Percentiles rank a stretch among this genome's conserved stretches.
Conservation (phyloP, 23 red algal genomes). For the Gracilariopsis chorda region DNA sequence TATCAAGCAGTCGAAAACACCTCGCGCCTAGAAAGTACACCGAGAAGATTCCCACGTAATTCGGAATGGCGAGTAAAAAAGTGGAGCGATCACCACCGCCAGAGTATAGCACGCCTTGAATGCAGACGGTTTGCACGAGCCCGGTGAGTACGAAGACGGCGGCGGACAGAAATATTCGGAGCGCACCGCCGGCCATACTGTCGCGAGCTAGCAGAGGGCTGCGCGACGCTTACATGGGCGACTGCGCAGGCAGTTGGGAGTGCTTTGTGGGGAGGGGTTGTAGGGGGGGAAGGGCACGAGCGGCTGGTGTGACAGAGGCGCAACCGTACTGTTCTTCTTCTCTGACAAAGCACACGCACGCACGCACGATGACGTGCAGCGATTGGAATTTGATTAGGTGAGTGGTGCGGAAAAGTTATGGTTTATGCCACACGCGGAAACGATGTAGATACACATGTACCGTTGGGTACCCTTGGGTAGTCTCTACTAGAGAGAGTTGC, state of each 20-base stretch:
- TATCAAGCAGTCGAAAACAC: constrained; percentile 58
- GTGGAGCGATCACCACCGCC: constrained; percentile 78
- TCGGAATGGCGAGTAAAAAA: constrained; percentile 78
- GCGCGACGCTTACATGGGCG: background rate
- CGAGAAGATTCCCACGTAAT: constrained; percentile 70
- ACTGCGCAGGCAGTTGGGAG: background rate
- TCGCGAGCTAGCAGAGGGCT: constrained; percentile 1
- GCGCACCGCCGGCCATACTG: constrained; percentile 54
- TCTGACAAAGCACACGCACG: no score
- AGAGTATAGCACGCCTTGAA: constrained; percentile 78
- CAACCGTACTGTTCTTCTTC: no score
- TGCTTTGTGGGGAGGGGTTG: no score
- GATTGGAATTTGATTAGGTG: no score
- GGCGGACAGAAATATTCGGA: constrained; percentile 52
- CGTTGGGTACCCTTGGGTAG: no score
- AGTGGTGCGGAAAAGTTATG: no score
- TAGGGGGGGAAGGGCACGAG: no score
- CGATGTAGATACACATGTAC: no score
- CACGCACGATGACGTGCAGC: no score
- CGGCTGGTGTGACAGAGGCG: no score
- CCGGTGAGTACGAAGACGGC: constrained; percentile 71
- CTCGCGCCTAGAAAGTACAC: constrained; percentile 57
- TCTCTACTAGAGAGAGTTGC: no score
- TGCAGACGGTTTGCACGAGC: constrained; percentile 64
- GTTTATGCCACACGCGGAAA: no score